Evolutionary conservation across 176 grass and related monocot species (phyloP).

Genomic region (Oryza officinalis): DNA sequence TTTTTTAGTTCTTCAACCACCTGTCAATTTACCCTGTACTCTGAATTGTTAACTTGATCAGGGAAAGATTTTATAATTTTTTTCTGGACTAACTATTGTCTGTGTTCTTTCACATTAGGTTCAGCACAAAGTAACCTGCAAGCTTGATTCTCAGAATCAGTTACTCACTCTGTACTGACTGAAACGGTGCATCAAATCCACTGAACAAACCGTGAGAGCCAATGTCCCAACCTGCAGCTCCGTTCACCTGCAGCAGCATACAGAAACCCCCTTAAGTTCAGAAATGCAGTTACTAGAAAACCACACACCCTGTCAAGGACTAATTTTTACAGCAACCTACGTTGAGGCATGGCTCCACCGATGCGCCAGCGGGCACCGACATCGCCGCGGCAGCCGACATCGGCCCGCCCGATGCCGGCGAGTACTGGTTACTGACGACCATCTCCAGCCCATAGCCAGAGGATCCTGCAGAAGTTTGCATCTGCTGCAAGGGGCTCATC

Average conservation of each 20-base stretch:
- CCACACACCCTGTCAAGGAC: background rate
- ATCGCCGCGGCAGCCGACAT: constrained; percentile 12
- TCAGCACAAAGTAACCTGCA: background rate
- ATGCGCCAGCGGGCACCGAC: background rate
- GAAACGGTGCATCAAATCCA: constrained; percentile 58
- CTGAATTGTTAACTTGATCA: background rate
- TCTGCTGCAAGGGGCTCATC: constrained; percentile 61
- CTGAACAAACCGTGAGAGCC: constrained; percentile 51
- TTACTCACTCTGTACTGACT: constrained; percentile 72
- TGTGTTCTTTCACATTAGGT: constrained; percentile 19
- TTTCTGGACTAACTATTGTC: background rate
- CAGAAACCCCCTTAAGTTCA: constrained; percentile 8
- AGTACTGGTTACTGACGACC: constrained; percentile 52
- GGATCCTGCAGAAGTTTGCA: constrained; percentile 37
- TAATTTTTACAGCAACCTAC: constrained; percentile 49
- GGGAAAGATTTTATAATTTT: background rate
- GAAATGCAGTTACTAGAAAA: constrained; percentile 9
- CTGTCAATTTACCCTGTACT: background rate
- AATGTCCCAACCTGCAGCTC: constrained; percentile 62
- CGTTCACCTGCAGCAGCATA: constrained; percentile 52
- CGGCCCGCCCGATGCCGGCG: background rate
- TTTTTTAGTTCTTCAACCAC: background rate
- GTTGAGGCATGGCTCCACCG: constrained; percentile 50
- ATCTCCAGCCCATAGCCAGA: constrained; percentile 56
- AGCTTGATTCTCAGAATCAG: constrained; percentile 21